These are phyloP conservation scores for Akanthomyces uredinophilus DNA, from an alignment of 2,329 filamentous ascomycete species.

Conservation along the genomic window DNA sequence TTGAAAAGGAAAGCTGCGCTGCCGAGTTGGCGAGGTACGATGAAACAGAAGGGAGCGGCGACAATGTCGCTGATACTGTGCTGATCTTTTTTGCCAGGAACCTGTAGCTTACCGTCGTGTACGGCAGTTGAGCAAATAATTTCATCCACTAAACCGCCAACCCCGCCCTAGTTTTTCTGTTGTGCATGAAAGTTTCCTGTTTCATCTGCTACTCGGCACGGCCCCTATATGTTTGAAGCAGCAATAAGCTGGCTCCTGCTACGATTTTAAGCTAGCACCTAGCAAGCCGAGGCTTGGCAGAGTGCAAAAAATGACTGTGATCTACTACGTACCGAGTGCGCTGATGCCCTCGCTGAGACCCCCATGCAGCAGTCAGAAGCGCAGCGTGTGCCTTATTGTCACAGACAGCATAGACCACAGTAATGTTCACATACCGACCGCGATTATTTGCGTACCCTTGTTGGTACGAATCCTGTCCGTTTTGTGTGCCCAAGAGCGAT, in stretches of 20 bases:
- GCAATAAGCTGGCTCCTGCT: background rate
- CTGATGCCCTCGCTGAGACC: too few species aligned
- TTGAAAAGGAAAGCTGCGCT: background rate
- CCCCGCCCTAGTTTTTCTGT: background rate
- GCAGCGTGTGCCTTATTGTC: too few species aligned
- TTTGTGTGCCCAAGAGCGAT: too few species aligned
- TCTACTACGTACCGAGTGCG: too few species aligned
- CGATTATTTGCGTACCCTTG: too few species aligned
- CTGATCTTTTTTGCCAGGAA: background rate
- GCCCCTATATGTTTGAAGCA: background rate
- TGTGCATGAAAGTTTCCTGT: background rate
- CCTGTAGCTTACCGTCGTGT: background rate
- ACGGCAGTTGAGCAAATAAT: background rate
- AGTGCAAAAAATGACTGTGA: too few species aligned
- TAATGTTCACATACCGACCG: too few species aligned
- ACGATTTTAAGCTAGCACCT: background rate
- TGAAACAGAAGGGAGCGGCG: background rate
- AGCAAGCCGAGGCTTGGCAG: too few species aligned
- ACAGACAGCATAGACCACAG: too few species aligned
- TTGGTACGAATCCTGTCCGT: too few species aligned
- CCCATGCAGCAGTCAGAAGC: too few species aligned
- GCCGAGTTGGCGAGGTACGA: too few species aligned
- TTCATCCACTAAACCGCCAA: background rate
- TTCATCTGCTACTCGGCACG: background rate
- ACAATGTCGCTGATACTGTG: background rate